Percentiles rank a stretch among this genome's conserved stretches.
Conservation (phyloP, 139 green algal genomes). For the Chlorella sp. region DNA sequence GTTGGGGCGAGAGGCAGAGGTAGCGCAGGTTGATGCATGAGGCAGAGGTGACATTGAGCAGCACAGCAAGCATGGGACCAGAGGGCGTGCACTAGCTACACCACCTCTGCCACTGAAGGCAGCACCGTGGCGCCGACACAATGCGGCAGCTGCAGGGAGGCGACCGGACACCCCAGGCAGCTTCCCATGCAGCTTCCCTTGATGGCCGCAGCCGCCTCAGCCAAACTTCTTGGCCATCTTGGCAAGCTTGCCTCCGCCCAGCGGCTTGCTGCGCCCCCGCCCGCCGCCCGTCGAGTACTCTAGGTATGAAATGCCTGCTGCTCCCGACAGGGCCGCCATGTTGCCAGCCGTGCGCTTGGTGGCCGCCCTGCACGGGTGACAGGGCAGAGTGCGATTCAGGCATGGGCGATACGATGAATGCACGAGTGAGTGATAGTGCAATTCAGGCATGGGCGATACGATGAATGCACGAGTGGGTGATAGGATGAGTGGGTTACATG, state of each 20-base stretch:
- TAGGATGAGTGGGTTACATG: not conserved
- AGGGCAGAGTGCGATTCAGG: not conserved
- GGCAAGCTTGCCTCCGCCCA: slow-evolving; percentile 25
- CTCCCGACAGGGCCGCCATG: slow-evolving; percentile 84
- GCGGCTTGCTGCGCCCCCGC: not conserved
- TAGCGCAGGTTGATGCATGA: too few relatives aligned
- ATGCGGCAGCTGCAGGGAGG: too few relatives aligned
- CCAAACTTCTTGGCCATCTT: slow-evolving; percentile 5
- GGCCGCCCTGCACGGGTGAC: slow-evolving; percentile 2
- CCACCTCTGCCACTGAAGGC: too few relatives aligned
- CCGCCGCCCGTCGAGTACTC: slow-evolving; percentile 58
- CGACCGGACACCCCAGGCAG: too few relatives aligned
- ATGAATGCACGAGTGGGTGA: too few relatives aligned
- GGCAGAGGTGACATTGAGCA: too few relatives aligned
- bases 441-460: not conserved
- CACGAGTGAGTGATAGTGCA: not conserved
- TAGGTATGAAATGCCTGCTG: slow-evolving; percentile 75
- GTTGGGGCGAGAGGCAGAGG: too few relatives aligned
- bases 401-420: not conserved
- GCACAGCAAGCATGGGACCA: too few relatives aligned
- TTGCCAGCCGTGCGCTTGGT: slow-evolving; percentile 63
- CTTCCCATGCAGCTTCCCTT: too few relatives aligned
- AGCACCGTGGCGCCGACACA: too few relatives aligned
- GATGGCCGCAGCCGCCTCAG: not conserved
- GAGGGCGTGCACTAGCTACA: too few relatives aligned